These are phyloP conservation scores for Apiospora malaysiana DNA, from an alignment of 2,329 filamentous ascomycete species.

Conservation along the genomic window DNA sequence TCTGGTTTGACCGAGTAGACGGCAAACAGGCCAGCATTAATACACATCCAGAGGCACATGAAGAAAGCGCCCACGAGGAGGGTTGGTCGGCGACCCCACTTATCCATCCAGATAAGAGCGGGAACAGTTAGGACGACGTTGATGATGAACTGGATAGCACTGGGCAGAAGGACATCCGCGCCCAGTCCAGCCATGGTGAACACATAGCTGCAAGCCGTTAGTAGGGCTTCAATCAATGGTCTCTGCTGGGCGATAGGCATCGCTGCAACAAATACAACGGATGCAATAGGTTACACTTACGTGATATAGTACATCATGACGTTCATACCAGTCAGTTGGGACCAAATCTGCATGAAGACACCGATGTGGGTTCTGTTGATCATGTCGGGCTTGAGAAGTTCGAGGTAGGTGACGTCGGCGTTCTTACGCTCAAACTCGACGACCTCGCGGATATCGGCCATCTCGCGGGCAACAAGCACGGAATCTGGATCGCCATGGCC, in stretches of 20 bases:
- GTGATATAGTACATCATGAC: slow-evolving; percentile 75
- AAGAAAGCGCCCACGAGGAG: slow-evolving; percentile 69
- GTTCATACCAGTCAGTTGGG: slow-evolving; percentile 78
- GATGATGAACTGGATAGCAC: slow-evolving; percentile 77
- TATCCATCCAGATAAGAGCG: slow-evolving; percentile 76
- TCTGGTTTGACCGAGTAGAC: slow-evolving; percentile 45
- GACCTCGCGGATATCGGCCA: slow-evolving; percentile 75
- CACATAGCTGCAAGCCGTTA: slow-evolving; percentile 52
- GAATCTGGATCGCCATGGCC: slow-evolving; percentile 68
- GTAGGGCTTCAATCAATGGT: neutral
- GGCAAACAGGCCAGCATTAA: slow-evolving; percentile 54
- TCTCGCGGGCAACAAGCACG: slow-evolving; percentile 70
- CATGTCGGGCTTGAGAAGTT: slow-evolving; percentile 77
- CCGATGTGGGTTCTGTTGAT: slow-evolving; percentile 75
- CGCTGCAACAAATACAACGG: neutral
- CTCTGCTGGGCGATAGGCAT: neutral
- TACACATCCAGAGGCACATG: slow-evolving; percentile 61
- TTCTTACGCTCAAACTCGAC: slow-evolving; percentile 76
- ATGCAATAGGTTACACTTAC: neutral
- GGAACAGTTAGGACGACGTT: slow-evolving; percentile 82
- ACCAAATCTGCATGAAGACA: slow-evolving; percentile 77
- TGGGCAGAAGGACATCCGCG: slow-evolving; percentile 66
- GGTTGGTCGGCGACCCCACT: slow-evolving; percentile 74
- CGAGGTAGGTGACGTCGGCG: slow-evolving; percentile 71
- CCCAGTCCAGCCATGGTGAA: slow-evolving; percentile 75